phyloP scores from a whole-genome alignment of 2,329 filamentous ascomycete genomes.

The Paraconiothyrium brasiliense region DNA sequence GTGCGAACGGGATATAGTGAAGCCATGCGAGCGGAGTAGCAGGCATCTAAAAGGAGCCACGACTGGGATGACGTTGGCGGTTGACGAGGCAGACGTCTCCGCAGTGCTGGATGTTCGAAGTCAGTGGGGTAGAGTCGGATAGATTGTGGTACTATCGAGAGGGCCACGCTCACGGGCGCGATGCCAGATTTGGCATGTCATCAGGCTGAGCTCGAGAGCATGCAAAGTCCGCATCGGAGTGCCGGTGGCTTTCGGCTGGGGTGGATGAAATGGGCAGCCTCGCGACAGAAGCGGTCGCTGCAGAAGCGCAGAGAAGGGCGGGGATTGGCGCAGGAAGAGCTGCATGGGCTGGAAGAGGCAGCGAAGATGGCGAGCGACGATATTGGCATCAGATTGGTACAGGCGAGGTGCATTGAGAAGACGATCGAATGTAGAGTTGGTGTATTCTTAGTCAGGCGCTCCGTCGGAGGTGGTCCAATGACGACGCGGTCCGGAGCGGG shows the following conservation, averaged over 20 bases:
- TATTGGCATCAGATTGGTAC: background rate
- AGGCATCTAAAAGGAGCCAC: background rate
- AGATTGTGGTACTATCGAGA: slow-evolving; percentile 20
- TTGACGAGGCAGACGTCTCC: slow-evolving; percentile 7
- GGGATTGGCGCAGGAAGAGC: background rate
- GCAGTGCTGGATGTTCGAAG: slow-evolving; percentile 3
- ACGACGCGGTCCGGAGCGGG: background rate
- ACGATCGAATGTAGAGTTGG: background rate
- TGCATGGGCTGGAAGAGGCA: background rate
- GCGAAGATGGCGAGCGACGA: background rate
- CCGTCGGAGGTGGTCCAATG: slow-evolving; percentile 4
- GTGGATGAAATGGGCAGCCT: slow-evolving; percentile 17
- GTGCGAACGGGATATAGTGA: background rate
- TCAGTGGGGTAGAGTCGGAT: slow-evolving; percentile 22
- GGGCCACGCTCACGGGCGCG: slow-evolving; percentile 8
- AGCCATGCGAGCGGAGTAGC: slow-evolving; percentile 13
- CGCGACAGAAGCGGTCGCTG: slow-evolving; percentile 18
- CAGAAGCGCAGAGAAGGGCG: slow-evolving; percentile 7
- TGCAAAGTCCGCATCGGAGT: slow-evolving; percentile 21
- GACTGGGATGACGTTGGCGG: slow-evolving; percentile 15
- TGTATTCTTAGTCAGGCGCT: background rate
- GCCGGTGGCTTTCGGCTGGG: slow-evolving; percentile 14
- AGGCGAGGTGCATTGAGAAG: background rate
- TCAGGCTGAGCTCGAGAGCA: slow-evolving; percentile 21
- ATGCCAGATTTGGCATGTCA: slow-evolving; percentile 12